Conservation (phyloP, 116 monocot species). For the Thalassia testudinum region DNA sequence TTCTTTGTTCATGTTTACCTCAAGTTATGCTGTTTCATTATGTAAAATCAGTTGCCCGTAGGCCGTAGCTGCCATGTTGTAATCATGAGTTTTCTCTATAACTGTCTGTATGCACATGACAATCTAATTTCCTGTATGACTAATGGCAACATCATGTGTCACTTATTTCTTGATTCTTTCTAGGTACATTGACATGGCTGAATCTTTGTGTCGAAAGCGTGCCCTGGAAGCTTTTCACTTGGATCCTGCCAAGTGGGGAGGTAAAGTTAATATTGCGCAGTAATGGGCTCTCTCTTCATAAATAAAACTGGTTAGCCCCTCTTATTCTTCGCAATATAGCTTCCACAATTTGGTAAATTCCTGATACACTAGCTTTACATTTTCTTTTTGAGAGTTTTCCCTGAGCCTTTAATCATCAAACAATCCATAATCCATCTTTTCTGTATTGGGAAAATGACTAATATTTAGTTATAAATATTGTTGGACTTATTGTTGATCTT, state of each 20-base stretch:
- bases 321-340: neutral
- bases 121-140: no score
- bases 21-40: no score
- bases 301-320: neutral
- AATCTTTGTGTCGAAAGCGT: conserved; percentile 84
- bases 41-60: no score
- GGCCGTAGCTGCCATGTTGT: neutral
- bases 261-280: conserved; percentile 14
- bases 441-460: no score
- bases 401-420: no score
- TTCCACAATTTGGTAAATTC: no score
- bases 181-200: conserved; percentile 98
- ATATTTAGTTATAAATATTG: no score
- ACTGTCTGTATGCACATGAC: no score
- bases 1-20: neutral
- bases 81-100: neutral
- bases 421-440: no score
- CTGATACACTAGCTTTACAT: no score
- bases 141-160: no score
- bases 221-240: conserved; percentile 85
- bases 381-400: no score
- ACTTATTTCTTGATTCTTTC: conserved; percentile 1
- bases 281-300: neutral
- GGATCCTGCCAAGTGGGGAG: conserved; percentile 97
- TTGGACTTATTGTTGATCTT: neutral